Evolutionary conservation across 2,329 filamentous ascomycete genomes (phyloP), one percentile per base, ranked within the genome.

Genomic region (Fusarium decemcellulare): DNA sequence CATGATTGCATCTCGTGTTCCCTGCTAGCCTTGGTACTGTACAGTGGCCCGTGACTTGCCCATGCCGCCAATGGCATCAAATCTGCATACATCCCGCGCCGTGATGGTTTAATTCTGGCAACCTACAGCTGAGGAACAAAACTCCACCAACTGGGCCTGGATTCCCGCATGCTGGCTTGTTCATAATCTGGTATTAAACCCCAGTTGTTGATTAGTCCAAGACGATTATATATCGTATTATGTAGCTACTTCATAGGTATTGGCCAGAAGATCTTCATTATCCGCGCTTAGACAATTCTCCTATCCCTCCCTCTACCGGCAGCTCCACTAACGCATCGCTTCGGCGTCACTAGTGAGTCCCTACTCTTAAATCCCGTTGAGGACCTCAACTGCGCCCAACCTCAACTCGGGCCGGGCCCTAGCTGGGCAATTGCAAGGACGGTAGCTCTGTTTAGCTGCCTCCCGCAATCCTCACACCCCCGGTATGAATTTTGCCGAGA

Each of bases 401-500:
- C 42, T 39, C 47, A 52, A 14, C 18, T 44, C 59, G 52, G 52
- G 36, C 44, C 43, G 43, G 39, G n/a, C 51, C 44, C 30, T 57
- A 23, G 37, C 16, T 47, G n/a, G 16, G 18, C 12, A 37, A 51
- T 30, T 23, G 54, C 40, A 36, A 60, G 43, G 54, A 53, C 39
- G 16, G 44, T 50, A 30, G 32, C 29, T 32, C 39, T 54, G 15
- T 43, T 43, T 37, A 40, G 37, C 53, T 34, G 30, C 18, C 30
- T 18, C 40, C 40, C 37, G 36, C 30, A 6, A n/a, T 32, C 11
- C 34, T 16, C 46, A 29, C 39, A 16, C 37, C 39, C 40, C n/a
- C 64, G 68, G 60, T 12, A 11, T 32, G 29, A 40, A 34, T 42
- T 68, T 40, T 50, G 51, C 56, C 56, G 64, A 68, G 59, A 68